Conservation (phyloP, 73 alveolate genomes). For the Effrenium voratum region DNA sequence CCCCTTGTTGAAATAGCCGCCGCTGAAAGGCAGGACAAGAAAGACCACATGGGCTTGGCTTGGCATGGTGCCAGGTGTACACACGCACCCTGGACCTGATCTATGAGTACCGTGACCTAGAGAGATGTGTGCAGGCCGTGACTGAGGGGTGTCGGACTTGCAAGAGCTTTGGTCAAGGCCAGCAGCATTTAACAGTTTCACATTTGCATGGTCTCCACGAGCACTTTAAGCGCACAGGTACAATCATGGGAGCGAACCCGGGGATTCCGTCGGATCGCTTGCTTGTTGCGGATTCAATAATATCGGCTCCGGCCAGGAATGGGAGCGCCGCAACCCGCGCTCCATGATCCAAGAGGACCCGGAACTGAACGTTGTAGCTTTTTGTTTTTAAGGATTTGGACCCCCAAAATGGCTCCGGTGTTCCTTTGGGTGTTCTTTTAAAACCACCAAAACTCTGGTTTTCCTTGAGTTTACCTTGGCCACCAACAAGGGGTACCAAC, state of each 20-base stretch:
- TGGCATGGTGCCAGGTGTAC: slow-evolving; percentile 10
- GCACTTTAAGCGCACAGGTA: neutral
- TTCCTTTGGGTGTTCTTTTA: too few species aligned
- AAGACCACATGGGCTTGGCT: too few species aligned
- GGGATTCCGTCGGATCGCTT: neutral
- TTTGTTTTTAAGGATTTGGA: too few species aligned
- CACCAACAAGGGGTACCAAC: too few species aligned
- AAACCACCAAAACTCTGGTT: too few species aligned
- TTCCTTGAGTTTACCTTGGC: too few species aligned
- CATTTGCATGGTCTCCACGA: neutral
- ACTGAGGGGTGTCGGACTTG: neutral
- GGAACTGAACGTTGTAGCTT: too few species aligned
- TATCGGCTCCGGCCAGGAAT: neutral
- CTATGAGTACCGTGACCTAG: slow-evolving; percentile 78
- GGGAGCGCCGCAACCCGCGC: slow-evolving; percentile 92
- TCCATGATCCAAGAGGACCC: slow-evolving; percentile 82
- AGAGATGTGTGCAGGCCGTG: slow-evolving; percentile 72
- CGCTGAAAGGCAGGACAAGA: too few species aligned
- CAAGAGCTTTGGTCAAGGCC: neutral
- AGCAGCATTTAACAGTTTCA: neutral
- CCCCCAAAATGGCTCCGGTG: too few species aligned
- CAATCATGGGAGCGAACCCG: neutral
- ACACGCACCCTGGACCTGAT: slow-evolving; percentile 75
- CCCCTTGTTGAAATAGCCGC: too few species aligned
- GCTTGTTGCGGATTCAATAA: neutral